Base-by-base conservation (phyloP, 2,329 filamentous ascomycete genomes). In the Annulohypoxylon truncatum region DNA sequence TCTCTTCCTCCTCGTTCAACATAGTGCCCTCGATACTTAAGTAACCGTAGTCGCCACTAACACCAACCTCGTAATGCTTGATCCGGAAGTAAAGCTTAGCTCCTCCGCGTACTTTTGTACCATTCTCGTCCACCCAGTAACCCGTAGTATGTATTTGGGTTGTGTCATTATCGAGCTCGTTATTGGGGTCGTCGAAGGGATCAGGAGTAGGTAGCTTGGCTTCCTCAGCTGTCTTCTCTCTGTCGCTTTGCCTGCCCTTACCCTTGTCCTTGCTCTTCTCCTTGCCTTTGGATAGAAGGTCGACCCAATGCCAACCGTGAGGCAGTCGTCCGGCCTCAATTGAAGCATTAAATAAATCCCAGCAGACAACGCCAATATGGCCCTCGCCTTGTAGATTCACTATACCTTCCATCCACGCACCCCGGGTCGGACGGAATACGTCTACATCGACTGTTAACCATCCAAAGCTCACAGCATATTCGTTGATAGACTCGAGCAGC, bases 391-490 rank as follows among this genome's bases (percentile, higher is more conserved):
- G 93, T 28, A 97, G 83, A 74, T 95, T 96, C 60, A 97, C 87
- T 71, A 86, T 90, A 9, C 93, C 96, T 71, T 94, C 90, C 75
- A 98, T 86, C 79, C 86, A 89, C 7, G 89, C 88, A 33, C 92
- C 92, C 47, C 87, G 87, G 56, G 85, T 83, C 0, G 96, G 95
- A 29, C 91, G 87, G 77, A 97, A 96, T 15, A 98, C 82, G 46
- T 96, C 84, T 67, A 97, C 91, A 20, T 96, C 93, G 0, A 91
- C 93, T 0, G 93, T 97, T 20, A 97, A 87, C 90, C 95, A 98
- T 50, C 92, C 88, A 75, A 92, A 97, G 20, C 90, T 90, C 22
- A 93, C 92, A 6, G 92, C 93, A 76, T 94, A 96, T 79, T 98
- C 96, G 79, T 92, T 89, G 40, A 92, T 81, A 4, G 86, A 86